phyloP scores from a whole-genome alignment of 1,284 basidiomycete species.

The Marasmius sp. region DNA sequence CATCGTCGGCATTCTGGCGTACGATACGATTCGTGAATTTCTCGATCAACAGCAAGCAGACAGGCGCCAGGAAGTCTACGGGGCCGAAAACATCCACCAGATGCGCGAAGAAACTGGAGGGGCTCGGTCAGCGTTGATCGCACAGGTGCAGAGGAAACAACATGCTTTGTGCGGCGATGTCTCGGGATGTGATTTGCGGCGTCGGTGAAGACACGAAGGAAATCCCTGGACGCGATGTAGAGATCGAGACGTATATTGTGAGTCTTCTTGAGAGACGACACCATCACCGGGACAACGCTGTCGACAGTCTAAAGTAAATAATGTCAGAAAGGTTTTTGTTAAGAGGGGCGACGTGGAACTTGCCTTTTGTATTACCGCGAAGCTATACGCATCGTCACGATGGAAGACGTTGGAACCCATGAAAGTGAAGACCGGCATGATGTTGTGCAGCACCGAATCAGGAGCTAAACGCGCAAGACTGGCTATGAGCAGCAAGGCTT shows the following conservation, averaged over 20 bases:
- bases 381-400: constrained; percentile 93
- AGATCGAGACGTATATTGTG: constrained; percentile 57
- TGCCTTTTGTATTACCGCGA: constrained; percentile 92
- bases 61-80: constrained; percentile 79
- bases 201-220: constrained; percentile 87
- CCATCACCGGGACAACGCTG: constrained; percentile 92
- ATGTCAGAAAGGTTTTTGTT: neutral
- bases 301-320: constrained; percentile 73
- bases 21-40: constrained; percentile 71
- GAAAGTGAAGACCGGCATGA: constrained; percentile 99
- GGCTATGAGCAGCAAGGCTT: constrained; percentile 89
- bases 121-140: constrained; percentile 9
- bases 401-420: constrained; percentile 98
- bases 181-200: constrained; percentile 86
- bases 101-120: constrained; percentile 82
- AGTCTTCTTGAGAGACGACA: constrained; percentile 65
- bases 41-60: constrained; percentile 87
- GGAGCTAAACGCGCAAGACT: constrained; percentile 84
- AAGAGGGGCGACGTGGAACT: neutral
- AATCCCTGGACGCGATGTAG: constrained; percentile 66
- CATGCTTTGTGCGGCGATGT: constrained; percentile 80
- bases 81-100: constrained; percentile 86
- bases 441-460: constrained; percentile 89
- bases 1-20: constrained; percentile 65
- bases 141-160: constrained; percentile 18